Evolutionary conservation across 768 basidiomycete species (phyloP).

Genomic region (Punctularia strigosozonata): DNA sequence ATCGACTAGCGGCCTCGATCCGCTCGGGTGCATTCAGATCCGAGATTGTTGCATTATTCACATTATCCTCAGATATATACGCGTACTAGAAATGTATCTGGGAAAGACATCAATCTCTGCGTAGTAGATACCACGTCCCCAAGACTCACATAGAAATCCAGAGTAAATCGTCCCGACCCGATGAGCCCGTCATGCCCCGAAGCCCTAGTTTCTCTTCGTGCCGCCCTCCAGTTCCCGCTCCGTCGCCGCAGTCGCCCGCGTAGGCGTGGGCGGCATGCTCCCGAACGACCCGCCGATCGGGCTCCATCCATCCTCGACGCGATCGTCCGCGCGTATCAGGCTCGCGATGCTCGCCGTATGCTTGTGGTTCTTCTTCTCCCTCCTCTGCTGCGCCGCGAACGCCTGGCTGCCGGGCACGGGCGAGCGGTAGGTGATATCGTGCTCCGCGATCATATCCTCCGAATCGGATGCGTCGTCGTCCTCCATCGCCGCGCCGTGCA

Average conservation of each 20-base stretch:
- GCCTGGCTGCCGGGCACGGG: constrained; percentile 27
- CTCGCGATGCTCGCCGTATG: constrained; percentile 83
- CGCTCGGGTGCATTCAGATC: too few species aligned
- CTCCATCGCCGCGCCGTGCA: constrained; percentile 15
- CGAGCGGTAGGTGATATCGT: constrained; percentile 58
- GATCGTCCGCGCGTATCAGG: constrained; percentile 64
- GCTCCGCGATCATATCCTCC: constrained; percentile 33
- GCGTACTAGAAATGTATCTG: too few species aligned
- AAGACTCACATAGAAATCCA: background rate
- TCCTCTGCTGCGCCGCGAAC: constrained; percentile 23
- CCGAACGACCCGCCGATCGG: constrained; percentile 50
- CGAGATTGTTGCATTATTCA: too few species aligned
- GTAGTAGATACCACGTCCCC: background rate
- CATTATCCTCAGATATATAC: too few species aligned
- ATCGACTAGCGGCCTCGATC: too few species aligned
- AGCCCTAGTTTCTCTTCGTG: background rate
- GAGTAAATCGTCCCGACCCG: background rate
- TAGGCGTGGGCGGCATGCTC: too few species aligned
- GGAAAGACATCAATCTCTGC: too few species aligned
- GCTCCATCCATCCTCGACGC: constrained; percentile 79
- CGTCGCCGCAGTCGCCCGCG: constrained; percentile 14
- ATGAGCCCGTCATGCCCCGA: background rate
- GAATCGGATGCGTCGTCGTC: constrained; percentile 40
- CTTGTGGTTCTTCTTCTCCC: constrained; percentile 37
- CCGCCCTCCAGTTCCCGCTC: background rate